These are phyloP conservation scores for Pezicula neosporulosa DNA, from an alignment of 2,329 filamentous ascomycete species.

Conservation along the genomic window DNA sequence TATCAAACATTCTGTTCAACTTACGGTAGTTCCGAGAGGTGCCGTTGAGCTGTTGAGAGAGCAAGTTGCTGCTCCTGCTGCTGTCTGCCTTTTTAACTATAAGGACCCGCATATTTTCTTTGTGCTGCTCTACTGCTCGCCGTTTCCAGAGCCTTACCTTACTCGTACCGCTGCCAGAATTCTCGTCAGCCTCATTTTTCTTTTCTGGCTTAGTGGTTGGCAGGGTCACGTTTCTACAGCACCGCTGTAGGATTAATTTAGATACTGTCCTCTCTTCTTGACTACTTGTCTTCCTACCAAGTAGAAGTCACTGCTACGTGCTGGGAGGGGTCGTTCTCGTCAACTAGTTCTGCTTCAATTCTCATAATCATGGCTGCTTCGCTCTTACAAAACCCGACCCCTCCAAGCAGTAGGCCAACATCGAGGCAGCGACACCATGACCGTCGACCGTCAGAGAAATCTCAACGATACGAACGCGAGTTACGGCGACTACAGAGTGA, in stretches of 20 bases:
- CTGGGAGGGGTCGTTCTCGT: constrained; percentile 1
- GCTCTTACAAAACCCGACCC: constrained; percentile 11
- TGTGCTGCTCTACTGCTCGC: too few species aligned
- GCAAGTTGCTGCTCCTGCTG: too few species aligned
- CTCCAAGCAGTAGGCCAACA: constrained; percentile 12
- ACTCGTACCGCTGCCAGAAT: too few species aligned
- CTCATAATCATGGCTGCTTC: constrained; percentile 17
- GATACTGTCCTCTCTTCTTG: background rate
- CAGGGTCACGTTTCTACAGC: background rate
- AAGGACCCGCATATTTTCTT: too few species aligned
- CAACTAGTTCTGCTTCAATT: constrained; percentile 1
- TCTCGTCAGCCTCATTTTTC: background rate
- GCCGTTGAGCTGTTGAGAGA: too few species aligned
- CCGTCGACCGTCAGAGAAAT: constrained; percentile 2
- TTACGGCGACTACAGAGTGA: constrained; percentile 11
- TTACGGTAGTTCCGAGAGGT: too few species aligned
- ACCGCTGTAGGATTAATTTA: background rate
- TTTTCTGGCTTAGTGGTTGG: background rate
- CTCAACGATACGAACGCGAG: constrained; percentile 3
- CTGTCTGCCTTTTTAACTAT: too few species aligned
- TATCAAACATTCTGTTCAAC: too few species aligned
- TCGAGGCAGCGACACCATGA: constrained; percentile 10
- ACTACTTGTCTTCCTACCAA: background rate
- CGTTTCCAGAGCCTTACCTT: too few species aligned
- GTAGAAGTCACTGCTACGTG: background rate